Evolutionary conservation across 306 rosid species (phyloP).

Genomic region (Ormosia semicastrata): DNA sequence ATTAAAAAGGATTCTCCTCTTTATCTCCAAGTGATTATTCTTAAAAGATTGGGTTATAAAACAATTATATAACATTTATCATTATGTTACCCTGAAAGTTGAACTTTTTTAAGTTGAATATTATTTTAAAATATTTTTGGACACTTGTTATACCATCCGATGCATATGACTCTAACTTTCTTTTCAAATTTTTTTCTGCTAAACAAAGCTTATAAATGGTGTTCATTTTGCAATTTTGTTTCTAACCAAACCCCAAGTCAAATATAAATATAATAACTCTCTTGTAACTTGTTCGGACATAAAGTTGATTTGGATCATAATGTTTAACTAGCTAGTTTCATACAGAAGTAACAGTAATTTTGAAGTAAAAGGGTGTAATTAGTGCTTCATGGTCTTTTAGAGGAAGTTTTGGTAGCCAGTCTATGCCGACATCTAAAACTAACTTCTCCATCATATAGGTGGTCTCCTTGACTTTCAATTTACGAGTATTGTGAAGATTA

Average conservation of each 20-base stretch:
- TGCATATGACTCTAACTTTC: background rate
- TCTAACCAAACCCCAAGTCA: background rate
- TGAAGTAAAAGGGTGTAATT: slow-evolving; percentile 75
- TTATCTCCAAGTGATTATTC: slow-evolving; percentile 27
- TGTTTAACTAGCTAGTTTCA: slow-evolving; percentile 31
- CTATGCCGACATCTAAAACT: slow-evolving; percentile 41
- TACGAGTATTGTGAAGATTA: slow-evolving; percentile 62
- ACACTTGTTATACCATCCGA: background rate
- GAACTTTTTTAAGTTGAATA: background rate
- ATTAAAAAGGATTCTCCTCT: slow-evolving; percentile 26
- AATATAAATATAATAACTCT: slow-evolving; percentile 12
- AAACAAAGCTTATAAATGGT: background rate
- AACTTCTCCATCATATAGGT: slow-evolving; percentile 36
- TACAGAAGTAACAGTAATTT: slow-evolving; percentile 46
- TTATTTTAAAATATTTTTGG: background rate
- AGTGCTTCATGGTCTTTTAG: slow-evolving; percentile 60
- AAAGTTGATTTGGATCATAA: slow-evolving; percentile 50
- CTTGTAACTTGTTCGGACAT: slow-evolving; percentile 37
- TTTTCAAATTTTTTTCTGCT: background rate
- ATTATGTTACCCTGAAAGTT: slow-evolving; percentile 31
- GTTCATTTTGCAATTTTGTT: slow-evolving; percentile 1
- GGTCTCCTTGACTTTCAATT: slow-evolving; percentile 72
- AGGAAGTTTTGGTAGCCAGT: slow-evolving; percentile 48
- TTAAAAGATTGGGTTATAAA: slow-evolving; percentile 14
- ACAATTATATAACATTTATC: slow-evolving; percentile 21